These are phyloP conservation scores for Chloranthus sessilifolius DNA, from an alignment of 164 flowering plant genomes.

Conservation along the genomic window DNA sequence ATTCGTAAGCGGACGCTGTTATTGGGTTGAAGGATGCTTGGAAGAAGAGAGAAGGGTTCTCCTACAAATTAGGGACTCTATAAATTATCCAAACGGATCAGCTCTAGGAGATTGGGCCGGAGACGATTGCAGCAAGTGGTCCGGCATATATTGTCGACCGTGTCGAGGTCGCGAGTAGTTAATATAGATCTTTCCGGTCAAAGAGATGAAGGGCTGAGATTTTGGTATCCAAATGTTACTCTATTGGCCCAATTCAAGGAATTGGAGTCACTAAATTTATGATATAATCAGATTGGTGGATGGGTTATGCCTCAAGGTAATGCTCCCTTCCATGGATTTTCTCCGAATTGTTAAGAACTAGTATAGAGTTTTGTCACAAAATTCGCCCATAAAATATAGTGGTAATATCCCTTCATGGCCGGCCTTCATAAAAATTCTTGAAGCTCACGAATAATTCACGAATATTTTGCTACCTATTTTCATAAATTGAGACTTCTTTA, in stretches of 20 bases:
- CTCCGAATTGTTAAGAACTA: too few species aligned
- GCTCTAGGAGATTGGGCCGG: background rate
- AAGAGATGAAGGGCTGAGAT: background rate
- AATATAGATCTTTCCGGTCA: rapidly evolving
- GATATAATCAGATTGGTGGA: background rate
- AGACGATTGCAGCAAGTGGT: background rate
- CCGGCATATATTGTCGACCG: background rate
- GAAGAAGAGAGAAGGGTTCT: background rate
- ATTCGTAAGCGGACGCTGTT: too few species aligned
- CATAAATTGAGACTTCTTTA: too few species aligned
- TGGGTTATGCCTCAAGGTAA: conserved; percentile 1
- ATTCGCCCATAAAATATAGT: too few species aligned
- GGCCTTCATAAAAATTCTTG: too few species aligned
- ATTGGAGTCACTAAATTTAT: background rate
- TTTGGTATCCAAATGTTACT: background rate
- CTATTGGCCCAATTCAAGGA: background rate
- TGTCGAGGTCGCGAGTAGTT: background rate
- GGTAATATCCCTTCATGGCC: too few species aligned
- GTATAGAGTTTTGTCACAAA: too few species aligned
- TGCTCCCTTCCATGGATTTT: too few species aligned
- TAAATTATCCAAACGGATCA: background rate
- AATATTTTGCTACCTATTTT: too few species aligned
- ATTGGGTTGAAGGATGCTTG: background rate
- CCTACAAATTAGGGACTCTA: conserved; percentile 1
- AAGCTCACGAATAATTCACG: too few species aligned